Conservation (phyloP, 192 early-diverging fungal species). For the Backusella liffmaniae region DNA sequence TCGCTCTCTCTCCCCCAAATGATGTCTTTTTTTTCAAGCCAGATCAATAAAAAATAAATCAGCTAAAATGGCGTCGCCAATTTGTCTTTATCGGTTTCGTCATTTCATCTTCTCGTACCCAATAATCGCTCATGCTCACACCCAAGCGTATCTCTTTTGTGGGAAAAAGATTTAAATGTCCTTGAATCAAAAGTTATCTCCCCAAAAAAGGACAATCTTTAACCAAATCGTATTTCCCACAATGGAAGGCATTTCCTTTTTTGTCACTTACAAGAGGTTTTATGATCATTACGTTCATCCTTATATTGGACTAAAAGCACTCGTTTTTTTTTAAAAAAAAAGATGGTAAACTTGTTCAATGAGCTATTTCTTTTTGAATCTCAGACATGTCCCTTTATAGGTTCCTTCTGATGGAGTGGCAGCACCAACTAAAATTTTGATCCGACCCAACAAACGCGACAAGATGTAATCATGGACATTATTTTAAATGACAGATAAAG, state of each 20-base stretch:
- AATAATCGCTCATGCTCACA: neutral
- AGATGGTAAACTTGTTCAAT: neutral
- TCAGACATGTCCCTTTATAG: neutral
- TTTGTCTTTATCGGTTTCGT: neutral
- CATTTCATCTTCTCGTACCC: neutral
- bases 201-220: neutral
- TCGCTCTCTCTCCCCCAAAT: neutral
- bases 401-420: neutral
- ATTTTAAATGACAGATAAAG: no score
- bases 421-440: no score
- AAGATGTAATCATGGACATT: no score
- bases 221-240: neutral
- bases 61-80: neutral
- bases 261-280: neutral
- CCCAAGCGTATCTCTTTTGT: neutral
- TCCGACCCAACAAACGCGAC: no score
- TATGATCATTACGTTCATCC: no score
- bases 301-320: no score
- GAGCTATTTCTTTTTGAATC: neutral
- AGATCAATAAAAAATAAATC: neutral
- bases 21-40: neutral
- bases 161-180: neutral
- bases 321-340: no score
- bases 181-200: neutral
- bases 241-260: neutral